These are phyloP conservation scores for Dryas integrifolia DNA, from an alignment of 331 rosid genomes.

Conservation along the genomic window DNA sequence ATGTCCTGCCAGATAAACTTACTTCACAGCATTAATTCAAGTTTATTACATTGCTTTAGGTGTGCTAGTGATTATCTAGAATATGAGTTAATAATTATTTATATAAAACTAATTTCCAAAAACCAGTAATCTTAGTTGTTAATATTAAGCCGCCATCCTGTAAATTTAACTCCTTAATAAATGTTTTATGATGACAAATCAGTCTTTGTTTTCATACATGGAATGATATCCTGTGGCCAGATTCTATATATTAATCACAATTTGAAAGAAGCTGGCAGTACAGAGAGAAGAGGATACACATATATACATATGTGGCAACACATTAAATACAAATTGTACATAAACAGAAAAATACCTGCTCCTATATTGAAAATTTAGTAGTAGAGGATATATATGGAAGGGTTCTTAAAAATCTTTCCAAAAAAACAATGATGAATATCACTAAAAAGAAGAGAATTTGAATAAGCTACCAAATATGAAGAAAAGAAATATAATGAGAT, in stretches of 20 bases:
- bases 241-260: background rate
- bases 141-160: background rate
- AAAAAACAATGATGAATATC: background rate
- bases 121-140: background rate
- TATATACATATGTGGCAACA: too few species aligned
- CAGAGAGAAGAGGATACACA: too few species aligned
- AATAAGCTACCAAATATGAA: background rate
- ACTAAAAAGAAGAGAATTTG: background rate
- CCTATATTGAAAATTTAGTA: background rate
- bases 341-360: too few species aligned
- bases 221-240: slow-evolving; percentile 13
- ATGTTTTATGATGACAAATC: background rate
- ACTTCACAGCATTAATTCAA: background rate
- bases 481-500: background rate
- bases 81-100: background rate
- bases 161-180: background rate
- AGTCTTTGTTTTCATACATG: slow-evolving; percentile 3
- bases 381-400: background rate
- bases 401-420: background rate
- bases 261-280: too few species aligned
- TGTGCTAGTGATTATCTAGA: background rate
- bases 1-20: too few species aligned
- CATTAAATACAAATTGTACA: too few species aligned
- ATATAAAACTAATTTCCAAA: too few species aligned
- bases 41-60: background rate